Conservation (phyloP, 257 asterid genomes). For the Catharanthus roseus region DNA sequence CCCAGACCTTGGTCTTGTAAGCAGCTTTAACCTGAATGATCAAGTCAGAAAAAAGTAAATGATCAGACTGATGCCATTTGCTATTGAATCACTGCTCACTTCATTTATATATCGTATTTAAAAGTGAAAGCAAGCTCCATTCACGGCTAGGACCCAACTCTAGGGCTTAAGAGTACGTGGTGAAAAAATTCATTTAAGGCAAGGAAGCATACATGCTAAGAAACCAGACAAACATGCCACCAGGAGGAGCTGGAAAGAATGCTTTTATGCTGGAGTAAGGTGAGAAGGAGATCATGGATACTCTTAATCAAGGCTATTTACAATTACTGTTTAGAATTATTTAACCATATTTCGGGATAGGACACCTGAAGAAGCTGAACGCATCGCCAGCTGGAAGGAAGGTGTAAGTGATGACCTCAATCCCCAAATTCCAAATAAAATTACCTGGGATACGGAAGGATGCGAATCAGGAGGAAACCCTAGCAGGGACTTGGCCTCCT, state of each 20-base stretch:
- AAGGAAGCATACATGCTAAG: neutral
- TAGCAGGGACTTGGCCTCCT: conserved; percentile 26
- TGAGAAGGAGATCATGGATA: neutral
- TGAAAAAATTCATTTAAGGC: neutral
- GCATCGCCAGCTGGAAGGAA: no score
- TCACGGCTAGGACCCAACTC: neutral
- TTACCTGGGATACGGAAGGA: conserved; percentile 13
- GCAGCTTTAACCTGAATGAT: conserved; percentile 58
- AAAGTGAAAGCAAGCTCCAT: neutral
- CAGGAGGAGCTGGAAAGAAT: neutral
- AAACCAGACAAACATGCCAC: neutral
- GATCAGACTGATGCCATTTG: neutral
- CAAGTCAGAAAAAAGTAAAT: neutral
- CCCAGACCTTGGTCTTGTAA: conserved; percentile 58
- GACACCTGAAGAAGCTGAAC: no score
- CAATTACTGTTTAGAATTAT: neutral
- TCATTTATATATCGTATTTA: neutral
- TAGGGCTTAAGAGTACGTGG: neutral
- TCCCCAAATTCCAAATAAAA: no score
- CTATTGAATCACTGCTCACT: neutral
- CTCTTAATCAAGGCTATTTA: neutral
- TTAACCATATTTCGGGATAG: no score
- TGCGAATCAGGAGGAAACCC: conserved; percentile 24
- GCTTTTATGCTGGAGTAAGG: neutral
- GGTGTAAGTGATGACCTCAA: no score